These are phyloP conservation scores for Ballota nigra DNA, from an alignment of 257 asterid species.

Conservation along the genomic window DNA sequence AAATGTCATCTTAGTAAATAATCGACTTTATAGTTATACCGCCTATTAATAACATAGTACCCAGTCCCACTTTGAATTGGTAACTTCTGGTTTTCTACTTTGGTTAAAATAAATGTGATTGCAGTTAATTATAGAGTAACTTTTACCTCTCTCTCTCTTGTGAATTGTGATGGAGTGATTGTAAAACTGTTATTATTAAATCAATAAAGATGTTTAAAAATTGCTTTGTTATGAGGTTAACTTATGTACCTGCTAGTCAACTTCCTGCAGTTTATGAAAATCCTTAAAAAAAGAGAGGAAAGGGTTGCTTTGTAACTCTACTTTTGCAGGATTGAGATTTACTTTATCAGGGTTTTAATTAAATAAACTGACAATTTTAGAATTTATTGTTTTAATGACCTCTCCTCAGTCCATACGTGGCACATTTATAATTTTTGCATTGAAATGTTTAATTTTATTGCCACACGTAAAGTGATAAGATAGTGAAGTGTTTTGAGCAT, in stretches of 20 bases:
- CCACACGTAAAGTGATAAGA: not conserved
- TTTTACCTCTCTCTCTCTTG: not conserved
- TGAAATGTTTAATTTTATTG: not conserved
- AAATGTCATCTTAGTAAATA: not conserved
- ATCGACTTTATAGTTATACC: not conserved
- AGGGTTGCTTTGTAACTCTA: slow-evolving; percentile 17
- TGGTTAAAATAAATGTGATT: slow-evolving; percentile 13
- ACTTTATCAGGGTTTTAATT: slow-evolving; percentile 14
- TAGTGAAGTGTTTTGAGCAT: not conserved
- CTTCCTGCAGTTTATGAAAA: slow-evolving; percentile 13
- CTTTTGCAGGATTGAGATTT: slow-evolving; percentile 20
- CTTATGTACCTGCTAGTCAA: slow-evolving; percentile 23
- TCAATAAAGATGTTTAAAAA: not conserved
- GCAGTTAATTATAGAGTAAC: not conserved
- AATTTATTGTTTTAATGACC: not conserved
- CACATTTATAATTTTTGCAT: not conserved
- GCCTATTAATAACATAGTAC: not conserved
- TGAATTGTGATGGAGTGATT: not conserved
- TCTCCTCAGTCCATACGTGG: not conserved
- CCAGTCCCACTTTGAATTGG: slow-evolving; percentile 6
- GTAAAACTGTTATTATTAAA: not conserved
- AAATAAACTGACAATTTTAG: slow-evolving; percentile 23
- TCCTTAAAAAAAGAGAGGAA: not conserved
- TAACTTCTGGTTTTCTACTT: not conserved
- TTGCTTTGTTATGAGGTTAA: slow-evolving; percentile 17